Conservation (phyloP, 768 basidiomycete species). For the Hemileccinum impolitum region DNA sequence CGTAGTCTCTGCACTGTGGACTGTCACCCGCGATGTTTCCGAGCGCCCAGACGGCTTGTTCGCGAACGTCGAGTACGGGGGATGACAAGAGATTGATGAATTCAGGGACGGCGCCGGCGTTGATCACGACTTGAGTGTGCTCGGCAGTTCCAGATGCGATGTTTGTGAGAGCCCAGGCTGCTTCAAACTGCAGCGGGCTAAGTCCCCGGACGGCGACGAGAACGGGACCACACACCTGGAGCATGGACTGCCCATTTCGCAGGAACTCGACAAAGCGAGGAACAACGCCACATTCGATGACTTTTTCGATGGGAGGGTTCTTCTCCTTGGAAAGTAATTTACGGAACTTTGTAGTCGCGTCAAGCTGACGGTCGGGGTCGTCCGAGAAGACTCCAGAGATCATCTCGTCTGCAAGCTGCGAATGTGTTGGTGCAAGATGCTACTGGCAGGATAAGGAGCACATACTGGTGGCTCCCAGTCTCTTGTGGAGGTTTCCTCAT, state of each 20-base stretch:
- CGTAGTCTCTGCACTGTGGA: constrained; percentile 95
- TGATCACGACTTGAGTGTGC: constrained; percentile 97
- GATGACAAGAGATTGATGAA: constrained; percentile 97
- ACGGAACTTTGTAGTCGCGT: constrained; percentile 97
- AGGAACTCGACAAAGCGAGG: constrained; percentile 97
- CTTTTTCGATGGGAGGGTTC: constrained; percentile 98
- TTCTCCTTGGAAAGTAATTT: constrained; percentile 99
- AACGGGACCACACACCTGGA: constrained; percentile 53
- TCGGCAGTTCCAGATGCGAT: constrained; percentile 98
- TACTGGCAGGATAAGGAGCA: constrained; percentile 9
- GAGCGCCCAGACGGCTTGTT: constrained; percentile 99
- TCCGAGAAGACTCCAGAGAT: constrained; percentile 90
- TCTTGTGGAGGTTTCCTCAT: constrained; percentile 77
- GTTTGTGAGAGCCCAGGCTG: constrained; percentile 97
- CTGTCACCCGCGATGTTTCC: constrained; percentile 99
- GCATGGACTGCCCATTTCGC: constrained; percentile 73
- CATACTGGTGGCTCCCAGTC: constrained; percentile 75
- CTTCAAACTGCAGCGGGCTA: constrained; percentile 69
- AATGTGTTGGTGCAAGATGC: constrained; percentile 8
- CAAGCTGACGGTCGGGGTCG: constrained; percentile 86
- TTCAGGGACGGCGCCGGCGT: constrained; percentile 89
- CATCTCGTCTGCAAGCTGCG: constrained; percentile 86
- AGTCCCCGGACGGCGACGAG: constrained; percentile 7
- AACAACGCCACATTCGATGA: constrained; percentile 96
- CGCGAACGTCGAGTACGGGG: constrained; percentile 92